Percentiles rank a stretch among this genome's conserved stretches.
These are phyloP conservation scores for Lepidium didymum DNA, from an alignment of 345 rosid species.

Conservation along the genomic window DNA sequence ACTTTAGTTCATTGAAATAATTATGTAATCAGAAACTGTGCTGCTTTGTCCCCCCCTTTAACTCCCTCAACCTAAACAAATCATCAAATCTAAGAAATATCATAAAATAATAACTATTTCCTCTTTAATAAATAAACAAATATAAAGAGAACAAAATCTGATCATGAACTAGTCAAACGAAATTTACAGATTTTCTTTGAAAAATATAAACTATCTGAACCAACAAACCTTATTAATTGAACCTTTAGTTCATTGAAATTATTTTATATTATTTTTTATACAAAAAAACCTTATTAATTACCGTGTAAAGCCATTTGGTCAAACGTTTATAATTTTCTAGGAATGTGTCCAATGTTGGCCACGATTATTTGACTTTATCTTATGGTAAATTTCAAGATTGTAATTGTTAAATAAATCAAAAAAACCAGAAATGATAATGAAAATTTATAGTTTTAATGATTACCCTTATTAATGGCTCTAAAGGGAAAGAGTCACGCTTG, in stretches of 20 bases:
- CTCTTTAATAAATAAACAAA: background rate
- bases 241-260: background rate
- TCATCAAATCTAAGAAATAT: conserved; percentile 17
- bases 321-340: background rate
- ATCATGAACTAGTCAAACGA: conserved; percentile 1
- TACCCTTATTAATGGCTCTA: conserved; percentile 8
- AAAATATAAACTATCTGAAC: background rate
- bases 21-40: conserved; percentile 27
- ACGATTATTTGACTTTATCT: conserved; percentile 21
- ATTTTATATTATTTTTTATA: conserved; percentile 5
- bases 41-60: conserved; percentile 28
- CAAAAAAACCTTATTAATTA: background rate
- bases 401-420: background rate
- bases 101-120: conserved; percentile 8
- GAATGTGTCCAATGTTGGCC: background rate
- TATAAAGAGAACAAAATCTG: background rate
- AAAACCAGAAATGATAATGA: conserved; percentile 8
- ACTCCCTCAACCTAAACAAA: conserved; percentile 13
- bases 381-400: background rate
- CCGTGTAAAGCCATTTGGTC: background rate
- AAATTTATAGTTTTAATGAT: conserved; percentile 15
- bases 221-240: background rate
- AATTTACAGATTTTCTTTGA: background rate
- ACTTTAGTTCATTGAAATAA: background rate
- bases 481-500: conserved; percentile 31